A percentile compares a stretch with the other conserved stretches of the same genome.
Conservation (phyloP, 2,329 filamentous ascomycete species). For the Pestalotiopsis sp. region DNA sequence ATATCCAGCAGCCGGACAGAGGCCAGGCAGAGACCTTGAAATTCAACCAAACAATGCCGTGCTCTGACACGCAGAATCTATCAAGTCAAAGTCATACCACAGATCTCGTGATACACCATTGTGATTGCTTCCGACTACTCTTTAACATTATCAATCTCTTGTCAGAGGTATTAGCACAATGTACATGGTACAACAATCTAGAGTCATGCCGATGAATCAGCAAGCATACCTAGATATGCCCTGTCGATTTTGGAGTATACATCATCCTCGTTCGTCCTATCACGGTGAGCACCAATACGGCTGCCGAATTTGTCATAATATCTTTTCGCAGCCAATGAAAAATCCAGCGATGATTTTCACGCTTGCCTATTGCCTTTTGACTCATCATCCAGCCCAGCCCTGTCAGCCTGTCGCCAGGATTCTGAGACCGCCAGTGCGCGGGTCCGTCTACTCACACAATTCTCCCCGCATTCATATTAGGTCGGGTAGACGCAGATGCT, state of each 20-base stretch:
- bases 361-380: background rate
- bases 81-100: background rate
- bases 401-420: background rate
- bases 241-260: too few species aligned
- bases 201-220: too few species aligned
- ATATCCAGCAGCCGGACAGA: background rate
- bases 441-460: background rate
- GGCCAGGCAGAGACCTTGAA: background rate
- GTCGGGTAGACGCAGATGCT: background rate
- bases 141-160: too few species aligned
- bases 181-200: too few species aligned
- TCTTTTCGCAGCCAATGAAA: background rate
- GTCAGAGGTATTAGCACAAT: too few species aligned
- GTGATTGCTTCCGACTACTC: background rate
- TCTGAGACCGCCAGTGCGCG: background rate
- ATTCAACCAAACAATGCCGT: background rate
- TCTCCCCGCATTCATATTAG: background rate
- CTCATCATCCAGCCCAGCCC: background rate
- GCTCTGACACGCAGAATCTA: background rate
- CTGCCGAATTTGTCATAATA: too few species aligned
- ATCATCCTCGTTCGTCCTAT: too few species aligned
- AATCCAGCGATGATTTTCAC: background rate
- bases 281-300: too few species aligned
- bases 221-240: too few species aligned
- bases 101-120: background rate